Evolutionary conservation across 2,329 filamentous ascomycete genomes (phyloP), one percentile per base, ranked within the genome.

Genomic region (Ascochyta koolunga): DNA sequence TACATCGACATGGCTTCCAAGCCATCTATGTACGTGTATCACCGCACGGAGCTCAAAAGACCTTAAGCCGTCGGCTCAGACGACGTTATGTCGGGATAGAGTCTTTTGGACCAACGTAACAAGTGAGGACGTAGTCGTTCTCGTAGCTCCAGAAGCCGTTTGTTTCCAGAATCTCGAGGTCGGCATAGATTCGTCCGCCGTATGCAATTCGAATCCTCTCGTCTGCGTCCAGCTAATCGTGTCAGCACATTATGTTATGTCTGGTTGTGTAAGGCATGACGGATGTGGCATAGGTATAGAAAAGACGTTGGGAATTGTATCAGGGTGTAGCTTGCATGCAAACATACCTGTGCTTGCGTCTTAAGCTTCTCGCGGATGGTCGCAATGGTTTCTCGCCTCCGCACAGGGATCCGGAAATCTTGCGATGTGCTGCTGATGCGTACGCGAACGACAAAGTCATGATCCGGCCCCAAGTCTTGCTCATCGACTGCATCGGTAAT

Each of bases 151-250:
- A 96, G 42, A 89, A 89, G 64, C 56, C 53, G 16, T 95, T 89
- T 3, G 83, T 82, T 38, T 79, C 74, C 16, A 96, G 78, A 0
- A 87, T 82, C 18, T 83, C 71, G 48, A 82, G 81, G 60, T 93
- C 90, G 60, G 87, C 86, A 39, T 96, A 82, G 44, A 93, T 84
- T 70, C 87, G 91, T 62, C 93, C 93, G 74, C 95, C 82, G 72
- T 96, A 96, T 18, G 86, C 87, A 54, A 96, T 83, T 48, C 86
- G 85, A 44, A 96, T 79, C 41, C 80, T 83, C 57, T 84, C 85
- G 38, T 78, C 78, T 7, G 79, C 70, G 2, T 82, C 73, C 27
- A 93, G 77, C 88, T 61, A 37, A 10, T n/a, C 5, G 19, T 9
- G 45, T 64, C 18, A 67, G 58, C 41, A 27, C 19, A 19, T 7